Evolutionary conservation across 2,329 filamentous ascomycete species (phyloP), one percentile per base, ranked within the genome.

Genomic region (Colletotrichum sp.): DNA sequence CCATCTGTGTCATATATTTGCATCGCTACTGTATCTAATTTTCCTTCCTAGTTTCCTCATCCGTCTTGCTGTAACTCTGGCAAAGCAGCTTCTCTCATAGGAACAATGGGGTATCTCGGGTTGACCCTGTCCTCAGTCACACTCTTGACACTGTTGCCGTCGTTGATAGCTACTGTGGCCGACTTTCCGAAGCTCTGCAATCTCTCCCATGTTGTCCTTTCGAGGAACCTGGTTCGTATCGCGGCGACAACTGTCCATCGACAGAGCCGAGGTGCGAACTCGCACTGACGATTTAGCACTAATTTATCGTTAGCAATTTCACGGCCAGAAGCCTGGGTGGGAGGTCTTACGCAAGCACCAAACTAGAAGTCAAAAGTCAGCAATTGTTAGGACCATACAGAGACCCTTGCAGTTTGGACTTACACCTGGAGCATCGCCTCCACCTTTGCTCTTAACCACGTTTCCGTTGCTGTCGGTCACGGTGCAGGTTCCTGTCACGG

Each of bases 121-220:
- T 49, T 12, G 19, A 49, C 11, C 11, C 2, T 6, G 11, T 49
- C 44, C 9, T 6, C n/a, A 2, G 3, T n/a, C 1, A 4, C 1
- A 22, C 39, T 12, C 19, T 49, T 11, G 11, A 49, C 39, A 15
- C 5, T 11, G 39, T n/a, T 7, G 19, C 19, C 9, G 44, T 22
- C 44, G 11, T 19, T 16, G 44, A 49, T 2, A 22, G 44, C 44
- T 16, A 49, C 8, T 6, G 0, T 0, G 44, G 11, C n/a, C 15
- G 44, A 22, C 9, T 22, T 22, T 22, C 6, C 0, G 44, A 52
- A 52, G n/a, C 44, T 52, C 44, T 4, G 0, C 7, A 11, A 22
- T 1, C 12, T 52, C n/a, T n/a, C n/a, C 11, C 11, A 49, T 22
- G 0, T 52, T 0, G 22, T 8, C 44, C n/a, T 1, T 7, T 1